These are phyloP conservation scores for Ustilago xerochloae DNA, from an alignment of 1,284 basidiomycete genomes.

Conservation along the genomic window DNA sequence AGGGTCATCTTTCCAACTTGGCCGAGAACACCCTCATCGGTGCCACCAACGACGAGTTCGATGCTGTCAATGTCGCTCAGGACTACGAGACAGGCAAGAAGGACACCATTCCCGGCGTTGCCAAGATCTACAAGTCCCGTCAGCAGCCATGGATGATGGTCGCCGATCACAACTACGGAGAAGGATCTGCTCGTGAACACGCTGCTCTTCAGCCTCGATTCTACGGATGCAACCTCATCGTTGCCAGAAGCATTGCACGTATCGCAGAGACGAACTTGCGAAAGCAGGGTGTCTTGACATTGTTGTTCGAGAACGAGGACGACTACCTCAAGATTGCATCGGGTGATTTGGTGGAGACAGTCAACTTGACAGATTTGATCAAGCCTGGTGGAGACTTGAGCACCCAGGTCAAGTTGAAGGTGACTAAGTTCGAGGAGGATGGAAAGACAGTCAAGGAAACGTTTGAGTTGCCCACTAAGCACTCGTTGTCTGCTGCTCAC, in stretches of 20 bases:
- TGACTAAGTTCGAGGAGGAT: constrained; percentile 62
- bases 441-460: constrained; percentile 57
- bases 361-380: constrained; percentile 62
- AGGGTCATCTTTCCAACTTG: constrained; percentile 89
- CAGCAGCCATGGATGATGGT: constrained; percentile 83
- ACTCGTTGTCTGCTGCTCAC: constrained; percentile 60
- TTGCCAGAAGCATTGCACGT: constrained; percentile 74
- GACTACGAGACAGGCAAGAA: constrained; percentile 54
- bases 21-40: constrained; percentile 84
- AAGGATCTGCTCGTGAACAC: constrained; percentile 97
- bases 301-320: constrained; percentile 66
- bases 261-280: constrained; percentile 74
- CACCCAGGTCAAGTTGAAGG: constrained; percentile 61
- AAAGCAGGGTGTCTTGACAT: constrained; percentile 67
- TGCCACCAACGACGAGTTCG: constrained; percentile 69
- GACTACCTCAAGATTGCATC: constrained; percentile 60
- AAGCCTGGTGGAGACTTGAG: constrained; percentile 53
- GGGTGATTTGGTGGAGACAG: constrained; percentile 65
- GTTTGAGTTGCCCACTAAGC: constrained; percentile 64
- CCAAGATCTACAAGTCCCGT: constrained; percentile 63
- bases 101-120: constrained; percentile 65
- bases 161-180: constrained; percentile 88
- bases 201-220: constrained; percentile 96
- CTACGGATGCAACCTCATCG: constrained; percentile 75
- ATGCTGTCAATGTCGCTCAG: constrained; percentile 70